A percentile compares a stretch with the other conserved stretches of the same genome.
These are phyloP conservation scores for Xerophyta viscosa DNA, from an alignment of 106 monocot genomes.

Conservation along the genomic window DNA sequence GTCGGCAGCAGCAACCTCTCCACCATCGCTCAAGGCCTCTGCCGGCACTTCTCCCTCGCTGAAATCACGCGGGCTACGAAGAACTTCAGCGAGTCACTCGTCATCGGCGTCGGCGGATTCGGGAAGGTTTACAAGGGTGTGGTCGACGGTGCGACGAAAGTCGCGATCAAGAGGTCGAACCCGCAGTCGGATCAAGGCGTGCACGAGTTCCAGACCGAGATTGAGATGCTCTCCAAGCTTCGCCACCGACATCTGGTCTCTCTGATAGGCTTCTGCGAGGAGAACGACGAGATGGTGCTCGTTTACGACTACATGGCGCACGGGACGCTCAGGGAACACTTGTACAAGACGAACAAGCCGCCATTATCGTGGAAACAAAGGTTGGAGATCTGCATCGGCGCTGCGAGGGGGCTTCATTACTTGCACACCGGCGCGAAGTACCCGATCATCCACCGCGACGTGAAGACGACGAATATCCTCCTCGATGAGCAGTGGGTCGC, in stretches of 20 bases:
- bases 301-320: slow-evolving; percentile 80
- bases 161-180: slow-evolving; percentile 76
- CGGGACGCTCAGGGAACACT: slow-evolving; percentile 66
- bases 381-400: slow-evolving; percentile 64
- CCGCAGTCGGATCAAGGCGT: slow-evolving; percentile 67
- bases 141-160: slow-evolving; percentile 28
- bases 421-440: slow-evolving; percentile 82
- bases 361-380: slow-evolving; percentile 60
- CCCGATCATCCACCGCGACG: slow-evolving; percentile 79
- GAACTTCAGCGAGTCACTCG: slow-evolving; percentile 68
- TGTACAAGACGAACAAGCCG: slow-evolving; percentile 52
- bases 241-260: slow-evolving; percentile 74
- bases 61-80: slow-evolving; percentile 69
- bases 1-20: slow-evolving; percentile 45
- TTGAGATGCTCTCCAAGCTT: slow-evolving; percentile 91
- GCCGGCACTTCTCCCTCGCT: slow-evolving; percentile 64
- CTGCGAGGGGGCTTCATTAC: slow-evolving; percentile 74
- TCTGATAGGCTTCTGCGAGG: slow-evolving; percentile 75
- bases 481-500: slow-evolving; percentile 72
- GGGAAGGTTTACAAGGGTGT: slow-evolving; percentile 72
- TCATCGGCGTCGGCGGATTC: slow-evolving; percentile 83
- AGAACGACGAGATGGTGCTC: slow-evolving; percentile 61
- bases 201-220: slow-evolving; percentile 78
- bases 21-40: slow-evolving; percentile 40
- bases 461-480: slow-evolving; percentile 82